Conservation (phyloP, 169 alveolate genomes). For the Cryptosporidium canis region DNA sequence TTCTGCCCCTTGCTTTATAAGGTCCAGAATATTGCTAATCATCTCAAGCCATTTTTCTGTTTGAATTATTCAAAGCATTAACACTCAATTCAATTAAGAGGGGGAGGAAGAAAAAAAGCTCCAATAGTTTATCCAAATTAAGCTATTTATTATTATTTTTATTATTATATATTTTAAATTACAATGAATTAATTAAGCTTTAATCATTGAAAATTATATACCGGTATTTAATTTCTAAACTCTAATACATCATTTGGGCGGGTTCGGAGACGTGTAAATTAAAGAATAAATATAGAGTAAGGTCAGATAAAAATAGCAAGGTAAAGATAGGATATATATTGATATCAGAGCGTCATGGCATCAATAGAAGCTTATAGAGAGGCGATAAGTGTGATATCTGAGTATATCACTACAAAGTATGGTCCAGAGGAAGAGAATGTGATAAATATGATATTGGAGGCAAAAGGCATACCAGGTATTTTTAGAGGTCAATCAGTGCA, state of each 20-base stretch:
- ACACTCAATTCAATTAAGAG: no score
- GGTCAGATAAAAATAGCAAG: not conserved
- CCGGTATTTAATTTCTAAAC: no score
- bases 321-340: not conserved
- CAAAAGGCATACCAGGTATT: slow-evolving; percentile 58
- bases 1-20: slow-evolving; percentile 71
- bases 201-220: no score
- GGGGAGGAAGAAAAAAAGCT: not conserved
- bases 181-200: not conserved
- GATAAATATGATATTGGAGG: slow-evolving; percentile 38
- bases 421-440: slow-evolving; percentile 62
- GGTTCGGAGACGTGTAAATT: slow-evolving; percentile 39
- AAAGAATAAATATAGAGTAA: not conserved
- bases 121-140: no score
- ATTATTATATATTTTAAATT: not conserved
- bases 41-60: not conserved
- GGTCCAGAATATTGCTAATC: slow-evolving; percentile 59
- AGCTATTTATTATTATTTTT: no score
- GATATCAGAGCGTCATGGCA: not conserved
- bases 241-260: slow-evolving; percentile 33
- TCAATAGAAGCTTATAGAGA: slow-evolving; percentile 33
- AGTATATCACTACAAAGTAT: slow-evolving; percentile 28
- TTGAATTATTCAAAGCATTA: no score
- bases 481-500: not conserved
- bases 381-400: slow-evolving; percentile 30